Evolutionary conservation across 208 protist genomes (phyloP).

Genomic region (Wallacemonas sp.): DNA sequence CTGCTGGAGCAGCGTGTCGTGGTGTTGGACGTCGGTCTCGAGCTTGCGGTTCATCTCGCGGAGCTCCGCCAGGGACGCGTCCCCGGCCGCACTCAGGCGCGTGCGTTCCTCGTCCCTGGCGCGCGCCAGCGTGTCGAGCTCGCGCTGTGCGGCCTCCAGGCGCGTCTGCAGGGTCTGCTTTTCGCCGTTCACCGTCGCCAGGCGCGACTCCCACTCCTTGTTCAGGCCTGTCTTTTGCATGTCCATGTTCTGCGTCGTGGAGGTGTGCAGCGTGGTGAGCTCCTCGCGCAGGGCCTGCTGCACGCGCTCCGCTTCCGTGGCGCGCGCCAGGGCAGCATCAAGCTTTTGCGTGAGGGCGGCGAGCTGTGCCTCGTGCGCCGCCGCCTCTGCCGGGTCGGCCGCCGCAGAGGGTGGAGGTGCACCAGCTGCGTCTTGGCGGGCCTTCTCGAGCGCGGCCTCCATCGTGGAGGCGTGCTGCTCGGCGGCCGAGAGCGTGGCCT

Average conservation of each 20-base stretch:
- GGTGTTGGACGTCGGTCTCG: background rate
- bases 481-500: background rate
- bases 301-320: background rate
- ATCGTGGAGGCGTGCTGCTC: background rate
- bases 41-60: constrained; percentile 13
- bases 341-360: constrained; percentile 18
- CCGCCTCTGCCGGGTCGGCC: too few relatives aligned
- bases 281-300: background rate
- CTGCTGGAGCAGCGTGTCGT: constrained; percentile 2
- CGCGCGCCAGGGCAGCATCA: constrained; percentile 9
- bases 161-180: background rate
- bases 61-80: constrained; percentile 13
- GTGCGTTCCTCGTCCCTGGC: background rate
- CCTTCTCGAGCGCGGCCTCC: background rate
- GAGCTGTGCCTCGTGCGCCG: background rate
- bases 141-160: background rate
- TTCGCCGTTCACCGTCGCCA: background rate
- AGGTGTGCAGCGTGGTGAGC: background rate
- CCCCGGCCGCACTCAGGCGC: background rate
- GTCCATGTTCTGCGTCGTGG: background rate
- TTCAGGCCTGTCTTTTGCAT: background rate
- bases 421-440: too few relatives aligned
- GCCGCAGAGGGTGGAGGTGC: too few relatives aligned
- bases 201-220: constrained; percentile 8
- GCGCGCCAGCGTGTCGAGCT: background rate